Percentiles rank a stretch among this genome's conserved stretches.
Evolutionary conservation across 768 basidiomycete species (phyloP).

Genomic region (Lanmaoa rubissima): DNA sequence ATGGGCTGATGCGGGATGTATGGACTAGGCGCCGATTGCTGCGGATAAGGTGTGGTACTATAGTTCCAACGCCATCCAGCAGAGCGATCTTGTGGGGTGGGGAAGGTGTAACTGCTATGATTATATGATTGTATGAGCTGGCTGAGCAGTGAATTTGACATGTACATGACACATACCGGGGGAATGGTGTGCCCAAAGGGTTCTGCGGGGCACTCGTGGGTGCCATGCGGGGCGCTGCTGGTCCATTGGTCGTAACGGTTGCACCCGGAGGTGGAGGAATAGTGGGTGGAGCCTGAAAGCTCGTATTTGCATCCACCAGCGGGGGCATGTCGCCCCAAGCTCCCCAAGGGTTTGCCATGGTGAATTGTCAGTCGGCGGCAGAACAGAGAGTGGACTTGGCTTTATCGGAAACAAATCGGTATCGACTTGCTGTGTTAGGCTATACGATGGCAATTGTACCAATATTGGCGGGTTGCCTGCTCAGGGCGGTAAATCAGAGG

Average conservation of each 20-base stretch:
- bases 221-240: slow-evolving; percentile 8
- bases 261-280: slow-evolving; percentile 30
- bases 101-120: slow-evolving; percentile 4
- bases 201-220: slow-evolving; percentile 4
- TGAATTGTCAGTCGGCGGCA: slow-evolving; percentile 7
- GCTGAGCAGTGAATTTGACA: background rate
- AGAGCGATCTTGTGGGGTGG: slow-evolving; percentile 17
- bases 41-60: slow-evolving; percentile 9
- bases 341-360: slow-evolving; percentile 12
- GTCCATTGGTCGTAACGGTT: slow-evolving; percentile 8
- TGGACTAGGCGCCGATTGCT: slow-evolving; percentile 27
- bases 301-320: slow-evolving; percentile 21
- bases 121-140: slow-evolving; percentile 3
- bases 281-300: background rate
- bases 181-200: slow-evolving; percentile 17
- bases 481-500: background rate
- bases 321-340: slow-evolving; percentile 27
- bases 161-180: slow-evolving; percentile 9
- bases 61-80: slow-evolving; percentile 5
- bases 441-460: slow-evolving; percentile 2
- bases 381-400: background rate
- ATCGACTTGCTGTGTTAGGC: slow-evolving; percentile 20
- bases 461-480: background rate
- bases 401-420: slow-evolving; percentile 20
- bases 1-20: slow-evolving; percentile 28